Percentiles rank a stretch among this genome's conserved stretches.
Evolutionary conservation across 2,329 filamentous ascomycete species (phyloP).

Genomic region (Teratosphaeria nubilosa): DNA sequence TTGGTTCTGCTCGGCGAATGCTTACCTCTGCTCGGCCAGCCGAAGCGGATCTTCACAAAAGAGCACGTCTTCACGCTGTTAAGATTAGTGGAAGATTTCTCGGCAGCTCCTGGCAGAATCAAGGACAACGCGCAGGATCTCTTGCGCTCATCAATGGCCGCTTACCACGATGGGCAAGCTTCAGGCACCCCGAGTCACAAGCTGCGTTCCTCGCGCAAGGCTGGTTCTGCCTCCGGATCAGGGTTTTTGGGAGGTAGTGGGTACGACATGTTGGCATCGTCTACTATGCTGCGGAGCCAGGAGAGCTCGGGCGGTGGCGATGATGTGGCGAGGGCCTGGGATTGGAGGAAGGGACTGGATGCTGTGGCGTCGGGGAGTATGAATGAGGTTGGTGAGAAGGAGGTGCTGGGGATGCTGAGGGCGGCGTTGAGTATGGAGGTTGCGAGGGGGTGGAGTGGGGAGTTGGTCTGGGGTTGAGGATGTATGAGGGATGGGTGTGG

Average conservation of each 20-base stretch:
- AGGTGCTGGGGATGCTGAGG: slow-evolving; percentile 64
- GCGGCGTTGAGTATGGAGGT: slow-evolving; percentile 66
- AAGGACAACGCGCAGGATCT: slow-evolving; percentile 19
- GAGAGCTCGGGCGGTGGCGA: slow-evolving; percentile 30
- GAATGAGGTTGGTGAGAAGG: slow-evolving; percentile 48
- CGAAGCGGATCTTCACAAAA: slow-evolving; percentile 22
- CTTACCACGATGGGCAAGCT: slow-evolving; percentile 11
- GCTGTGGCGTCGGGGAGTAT: slow-evolving; percentile 37
- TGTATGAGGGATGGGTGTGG: neutral
- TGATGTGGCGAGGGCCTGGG: slow-evolving; percentile 52
- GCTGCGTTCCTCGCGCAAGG: neutral
- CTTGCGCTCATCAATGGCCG: slow-evolving; percentile 13
- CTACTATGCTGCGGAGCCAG: slow-evolving; percentile 19
- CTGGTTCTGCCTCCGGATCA: neutral
- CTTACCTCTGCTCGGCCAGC: slow-evolving; percentile 61
- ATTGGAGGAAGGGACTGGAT: slow-evolving; percentile 47
- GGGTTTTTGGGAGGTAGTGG: slow-evolving; percentile 12
- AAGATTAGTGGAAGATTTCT: slow-evolving; percentile 21
- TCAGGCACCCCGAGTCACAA: neutral
- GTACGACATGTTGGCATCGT: slow-evolving; percentile 21
- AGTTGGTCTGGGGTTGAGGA: slow-evolving; percentile 1
- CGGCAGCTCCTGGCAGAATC: slow-evolving; percentile 15
- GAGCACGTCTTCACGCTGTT: slow-evolving; percentile 19
- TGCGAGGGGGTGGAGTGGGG: slow-evolving; percentile 49
- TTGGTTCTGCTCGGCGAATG: slow-evolving; percentile 76